phyloP scores from a whole-genome alignment of 2,329 filamentous ascomycete genomes.

The Ambrosiella xylebori region DNA sequence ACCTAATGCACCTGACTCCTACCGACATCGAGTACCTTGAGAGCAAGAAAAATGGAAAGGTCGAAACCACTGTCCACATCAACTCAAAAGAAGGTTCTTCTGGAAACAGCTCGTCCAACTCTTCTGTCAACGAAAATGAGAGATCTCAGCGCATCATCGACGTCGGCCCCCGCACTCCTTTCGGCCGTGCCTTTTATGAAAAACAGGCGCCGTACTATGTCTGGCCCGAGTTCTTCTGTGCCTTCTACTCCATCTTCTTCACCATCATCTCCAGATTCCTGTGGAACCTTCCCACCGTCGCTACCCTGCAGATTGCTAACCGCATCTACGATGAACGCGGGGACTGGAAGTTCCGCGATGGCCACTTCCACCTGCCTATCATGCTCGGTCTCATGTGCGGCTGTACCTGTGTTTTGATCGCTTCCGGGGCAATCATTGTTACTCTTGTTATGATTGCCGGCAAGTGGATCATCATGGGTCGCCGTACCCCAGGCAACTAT shows the following conservation, averaged over 20 bases:
- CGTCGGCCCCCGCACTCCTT: slow-evolving; percentile 21
- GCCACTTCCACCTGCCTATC: slow-evolving; percentile 20
- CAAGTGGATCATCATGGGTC: slow-evolving; percentile 36
- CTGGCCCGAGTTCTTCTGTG: slow-evolving; percentile 28
- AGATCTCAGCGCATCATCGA: neutral
- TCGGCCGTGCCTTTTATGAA: slow-evolving; percentile 38
- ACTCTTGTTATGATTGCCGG: slow-evolving; percentile 26
- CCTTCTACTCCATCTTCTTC: slow-evolving; percentile 31
- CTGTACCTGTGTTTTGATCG: slow-evolving; percentile 26
- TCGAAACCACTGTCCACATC: neutral
- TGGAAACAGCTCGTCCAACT: neutral
- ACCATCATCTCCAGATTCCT: slow-evolving; percentile 23
- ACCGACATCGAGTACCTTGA: neutral
- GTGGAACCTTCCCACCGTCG: slow-evolving; percentile 33
- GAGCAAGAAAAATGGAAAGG: neutral
- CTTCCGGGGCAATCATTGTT: slow-evolving; percentile 26
- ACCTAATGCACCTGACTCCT: slow-evolving; percentile 2
- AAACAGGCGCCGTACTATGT: slow-evolving; percentile 33
- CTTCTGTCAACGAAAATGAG: neutral
- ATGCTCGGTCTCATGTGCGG: slow-evolving; percentile 25
- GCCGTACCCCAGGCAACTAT: slow-evolving; percentile 33
- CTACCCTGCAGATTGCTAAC: slow-evolving; percentile 29
- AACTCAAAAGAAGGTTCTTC: neutral
- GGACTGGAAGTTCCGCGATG: slow-evolving; percentile 8
- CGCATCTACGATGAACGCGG: slow-evolving; percentile 18